phyloP scores from a whole-genome alignment of 1,284 basidiomycete species.

The Fomitiporia mediterranea region DNA sequence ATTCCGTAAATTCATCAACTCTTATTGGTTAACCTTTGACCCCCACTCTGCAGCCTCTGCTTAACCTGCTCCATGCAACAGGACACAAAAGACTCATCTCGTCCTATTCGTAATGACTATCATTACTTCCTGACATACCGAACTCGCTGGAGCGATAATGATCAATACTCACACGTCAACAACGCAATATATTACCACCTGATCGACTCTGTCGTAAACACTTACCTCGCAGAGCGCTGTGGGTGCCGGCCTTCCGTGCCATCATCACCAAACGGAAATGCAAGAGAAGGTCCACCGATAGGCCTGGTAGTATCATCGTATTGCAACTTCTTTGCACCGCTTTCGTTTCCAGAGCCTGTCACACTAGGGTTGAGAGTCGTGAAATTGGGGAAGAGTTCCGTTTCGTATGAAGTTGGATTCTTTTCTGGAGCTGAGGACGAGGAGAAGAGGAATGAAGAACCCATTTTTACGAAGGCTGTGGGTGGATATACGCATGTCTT shows the following conservation, averaged over 20 bases:
- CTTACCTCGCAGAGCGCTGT: constrained; percentile 61
- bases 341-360: constrained; percentile 64
- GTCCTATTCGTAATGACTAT: constrained; percentile 38
- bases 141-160: constrained; percentile 78
- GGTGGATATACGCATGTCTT: constrained; percentile 83
- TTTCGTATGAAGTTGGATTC: constrained; percentile 69
- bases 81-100: not conserved
- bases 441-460: constrained; percentile 28
- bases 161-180: constrained; percentile 75
- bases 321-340: constrained; percentile 65
- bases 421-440: constrained; percentile 33
- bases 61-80: not conserved
- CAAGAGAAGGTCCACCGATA: constrained; percentile 36
- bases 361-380: constrained; percentile 62
- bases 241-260: constrained; percentile 45
- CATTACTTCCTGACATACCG: constrained; percentile 54
- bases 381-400: constrained; percentile 65
- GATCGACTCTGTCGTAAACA: constrained; percentile 73
- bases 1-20: not conserved
- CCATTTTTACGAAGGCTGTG: constrained; percentile 50
- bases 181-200: constrained; percentile 76
- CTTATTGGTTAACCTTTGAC: not conserved
- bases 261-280: not conserved
- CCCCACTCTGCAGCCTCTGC: not conserved
- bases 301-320: constrained; percentile 70